Base-by-base conservation (phyloP, 805 yeast species). In the Priceomyces carsonii region DNA sequence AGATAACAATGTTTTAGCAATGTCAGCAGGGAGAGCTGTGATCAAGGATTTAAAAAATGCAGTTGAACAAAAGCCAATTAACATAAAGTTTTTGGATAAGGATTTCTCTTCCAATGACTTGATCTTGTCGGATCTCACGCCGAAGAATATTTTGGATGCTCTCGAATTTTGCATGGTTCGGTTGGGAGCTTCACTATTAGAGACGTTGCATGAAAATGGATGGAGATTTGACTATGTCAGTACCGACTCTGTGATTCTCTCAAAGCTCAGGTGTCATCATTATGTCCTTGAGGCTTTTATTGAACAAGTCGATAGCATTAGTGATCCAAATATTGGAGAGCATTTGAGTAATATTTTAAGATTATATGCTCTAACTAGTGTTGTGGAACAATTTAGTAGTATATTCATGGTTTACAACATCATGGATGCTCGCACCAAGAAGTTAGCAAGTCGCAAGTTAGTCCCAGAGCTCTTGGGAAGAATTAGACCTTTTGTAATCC, bases 1-100 rank as follows among this genome's bases (percentile, higher is more conserved):
- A 61, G 97, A 90, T 62, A 90, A 90, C 69, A 89, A 81, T 53
- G 83, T 90, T 28, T 71, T 90, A 45, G 85, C 89, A 2, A 79
- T 87, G 61, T 82, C 88, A 35, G 78, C 88, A 40, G 97, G 96
- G 39, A 81, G 91, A 59, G 79, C 93, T 17, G 69, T 82, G 25
- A 67, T 81, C 44, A 83, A 77, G 58, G 62, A 66, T 39, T 70
- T 71, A 17, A 54, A 65, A 33, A 50, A 53, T 5, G 48, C 60
- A 4, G 44, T 64, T 22, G 61, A 65, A 33, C 58, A 64, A 36
- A 76, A 75, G 38, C 67, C 71, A 50, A 65, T 65, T n/a, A 51
- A 65, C 8, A 53, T 59, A 31, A 52, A 55, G 3, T 66, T 64
- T 55, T 55, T 65, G 37, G 58, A 53, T 42, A 30, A 50, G 21